Conservation (phyloP, 352 stramenopile genomes). For the Phytophthora europaea region DNA sequence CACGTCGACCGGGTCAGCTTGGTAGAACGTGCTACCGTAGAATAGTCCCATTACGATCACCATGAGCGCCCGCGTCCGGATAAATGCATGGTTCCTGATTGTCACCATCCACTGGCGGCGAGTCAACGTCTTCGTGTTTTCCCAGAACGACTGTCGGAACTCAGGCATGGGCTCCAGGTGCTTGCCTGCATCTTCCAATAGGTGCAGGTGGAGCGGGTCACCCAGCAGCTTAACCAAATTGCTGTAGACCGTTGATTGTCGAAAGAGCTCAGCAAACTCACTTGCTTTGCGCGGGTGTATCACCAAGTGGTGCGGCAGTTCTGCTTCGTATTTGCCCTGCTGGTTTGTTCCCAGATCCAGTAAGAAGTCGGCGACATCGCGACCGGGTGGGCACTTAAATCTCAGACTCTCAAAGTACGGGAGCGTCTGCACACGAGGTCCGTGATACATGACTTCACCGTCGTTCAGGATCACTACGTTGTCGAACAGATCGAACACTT, state of each 20-base stretch:
- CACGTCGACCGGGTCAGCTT: conserved; percentile 39
- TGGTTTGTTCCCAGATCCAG: conserved; percentile 48
- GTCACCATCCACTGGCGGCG: conserved; percentile 66
- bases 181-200: conserved; percentile 19
- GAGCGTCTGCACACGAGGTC: conserved; percentile 47
- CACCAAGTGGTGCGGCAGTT: conserved; percentile 1
- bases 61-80: conserved; percentile 40
- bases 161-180: conserved; percentile 42
- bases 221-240: conserved; percentile 20
- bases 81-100: conserved; percentile 43
- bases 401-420: conserved; percentile 51
- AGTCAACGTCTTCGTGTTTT: conserved; percentile 36
- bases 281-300: conserved; percentile 33
- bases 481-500: conserved; percentile 66
- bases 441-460: conserved; percentile 55
- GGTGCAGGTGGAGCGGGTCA: conserved; percentile 16
- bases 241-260: conserved; percentile 26
- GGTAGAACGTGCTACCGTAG: conserved; percentile 48
- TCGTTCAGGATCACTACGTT: conserved; percentile 62
- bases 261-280: conserved; percentile 41
- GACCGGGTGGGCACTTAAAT: conserved; percentile 42
- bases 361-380: conserved; percentile 49
- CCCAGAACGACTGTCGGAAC: conserved; percentile 47
- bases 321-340: conserved; percentile 44
- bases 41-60: conserved; percentile 45